Conservation (phyloP, 2,329 filamentous ascomycete species). For the Xylariaceae sp. region DNA sequence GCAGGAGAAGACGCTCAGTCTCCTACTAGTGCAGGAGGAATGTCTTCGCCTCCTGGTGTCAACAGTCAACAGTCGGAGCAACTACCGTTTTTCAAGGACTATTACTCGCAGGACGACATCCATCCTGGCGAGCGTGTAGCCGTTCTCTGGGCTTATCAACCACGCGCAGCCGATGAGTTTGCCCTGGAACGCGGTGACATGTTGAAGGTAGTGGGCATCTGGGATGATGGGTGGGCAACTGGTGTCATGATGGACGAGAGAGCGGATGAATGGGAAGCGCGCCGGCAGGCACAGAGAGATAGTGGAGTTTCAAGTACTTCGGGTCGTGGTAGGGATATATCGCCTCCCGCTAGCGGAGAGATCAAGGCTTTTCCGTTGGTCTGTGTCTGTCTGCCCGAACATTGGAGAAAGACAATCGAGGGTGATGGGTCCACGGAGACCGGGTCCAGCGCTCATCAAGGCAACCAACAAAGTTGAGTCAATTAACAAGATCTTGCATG, state of each 20-base stretch:
- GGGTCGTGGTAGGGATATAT: constrained; percentile 58
- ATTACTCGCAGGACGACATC: constrained; percentile 97
- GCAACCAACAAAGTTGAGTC: constrained; percentile 31
- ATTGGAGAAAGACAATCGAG: constrained; percentile 96
- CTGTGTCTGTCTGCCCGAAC: constrained; percentile 91
- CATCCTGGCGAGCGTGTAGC: constrained; percentile 88
- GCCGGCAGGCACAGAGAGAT: constrained; percentile 78
- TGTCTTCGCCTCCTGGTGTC: constrained; percentile 83
- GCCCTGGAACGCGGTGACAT: constrained; percentile 92
- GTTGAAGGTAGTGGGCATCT: constrained; percentile 97
- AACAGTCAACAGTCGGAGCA: constrained; percentile 94
- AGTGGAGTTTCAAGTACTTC: constrained; percentile 89
- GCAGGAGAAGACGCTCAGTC: constrained; percentile 73
- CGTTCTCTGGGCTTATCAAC: constrained; percentile 95
- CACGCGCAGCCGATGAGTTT: constrained; percentile 91
- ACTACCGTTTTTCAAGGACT: constrained; percentile 95
- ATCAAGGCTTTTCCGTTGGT: constrained; percentile 98
- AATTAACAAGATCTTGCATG: constrained; percentile 21
- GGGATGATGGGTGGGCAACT: constrained; percentile 99
- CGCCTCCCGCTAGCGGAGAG: constrained; percentile 72
- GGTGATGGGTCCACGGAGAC: constrained; percentile 75
- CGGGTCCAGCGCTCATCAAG: constrained; percentile 47
- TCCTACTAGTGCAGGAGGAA: constrained; percentile 70
- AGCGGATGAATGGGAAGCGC: constrained; percentile 85
- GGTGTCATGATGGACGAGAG: constrained; percentile 80